These are phyloP conservation scores for Fomitopsis betulina DNA, from an alignment of 1,284 basidiomycete genomes.

Conservation along the genomic window DNA sequence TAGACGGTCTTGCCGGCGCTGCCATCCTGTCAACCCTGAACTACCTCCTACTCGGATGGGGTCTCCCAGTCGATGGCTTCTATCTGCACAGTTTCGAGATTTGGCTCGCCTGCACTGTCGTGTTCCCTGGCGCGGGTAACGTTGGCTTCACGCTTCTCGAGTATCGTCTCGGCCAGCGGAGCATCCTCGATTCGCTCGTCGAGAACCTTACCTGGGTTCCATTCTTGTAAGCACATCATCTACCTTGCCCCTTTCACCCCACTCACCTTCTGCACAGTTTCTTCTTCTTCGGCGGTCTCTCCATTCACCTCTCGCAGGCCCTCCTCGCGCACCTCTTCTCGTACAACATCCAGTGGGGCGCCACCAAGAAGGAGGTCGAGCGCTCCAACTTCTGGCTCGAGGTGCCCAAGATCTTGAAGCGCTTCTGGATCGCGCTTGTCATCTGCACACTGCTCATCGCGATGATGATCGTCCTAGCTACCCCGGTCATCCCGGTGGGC, in stretches of 20 bases:
- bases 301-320: constrained; percentile 68
- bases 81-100: constrained; percentile 74
- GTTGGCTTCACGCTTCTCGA: constrained; percentile 67
- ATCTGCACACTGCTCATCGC: constrained; percentile 45
- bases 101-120: constrained; percentile 71
- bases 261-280: constrained; percentile 42
- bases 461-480: constrained; percentile 52
- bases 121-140: constrained; percentile 74
- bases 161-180: constrained; percentile 68
- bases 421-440: constrained; percentile 64
- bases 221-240: constrained; percentile 60
- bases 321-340: constrained; percentile 80
- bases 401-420: constrained; percentile 74
- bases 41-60: constrained; percentile 63
- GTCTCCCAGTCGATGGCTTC: constrained; percentile 55
- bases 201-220: constrained; percentile 77
- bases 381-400: constrained; percentile 86
- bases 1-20: constrained; percentile 72
- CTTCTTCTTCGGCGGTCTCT: constrained; percentile 82
- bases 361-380: constrained; percentile 78
- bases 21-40: constrained; percentile 63
- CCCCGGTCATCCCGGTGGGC: constrained; percentile 45
- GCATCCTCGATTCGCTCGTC: constrained; percentile 45
- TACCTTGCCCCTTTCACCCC: constrained; percentile 8
- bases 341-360: constrained; percentile 81